Conservation (phyloP, 2,329 filamentous ascomycete genomes). For the Xylariomycetidae sp. region DNA sequence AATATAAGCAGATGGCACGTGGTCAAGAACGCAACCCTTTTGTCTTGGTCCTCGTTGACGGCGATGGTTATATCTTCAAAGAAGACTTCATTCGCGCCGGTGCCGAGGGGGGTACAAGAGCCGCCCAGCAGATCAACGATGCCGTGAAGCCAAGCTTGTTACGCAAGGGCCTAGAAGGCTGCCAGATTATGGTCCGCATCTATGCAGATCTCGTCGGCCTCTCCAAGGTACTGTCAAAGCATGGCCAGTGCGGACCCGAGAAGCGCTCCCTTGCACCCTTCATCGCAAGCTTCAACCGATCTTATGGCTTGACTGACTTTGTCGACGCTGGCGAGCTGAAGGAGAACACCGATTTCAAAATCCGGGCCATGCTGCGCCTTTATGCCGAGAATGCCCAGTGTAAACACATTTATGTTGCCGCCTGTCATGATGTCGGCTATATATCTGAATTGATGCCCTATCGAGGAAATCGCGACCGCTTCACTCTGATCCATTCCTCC, state of each 20-base stretch:
- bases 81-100: conserved; percentile 43
- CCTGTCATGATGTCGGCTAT: conserved; percentile 57
- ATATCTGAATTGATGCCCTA: conserved; percentile 51
- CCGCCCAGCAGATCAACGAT: conserved; percentile 49
- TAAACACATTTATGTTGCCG: conserved; percentile 60
- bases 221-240: conserved; percentile 44
- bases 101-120: conserved; percentile 50
- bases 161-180: conserved; percentile 43
- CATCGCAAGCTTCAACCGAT: conserved; percentile 51
- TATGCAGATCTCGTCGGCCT: conserved; percentile 52
- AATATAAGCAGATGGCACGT: conserved; percentile 49
- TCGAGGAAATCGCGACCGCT: conserved; percentile 40
- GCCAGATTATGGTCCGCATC: conserved; percentile 49
- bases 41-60: conserved; percentile 57
- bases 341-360: conserved; percentile 56
- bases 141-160: conserved; percentile 43
- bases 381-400: conserved; percentile 57
- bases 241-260: conserved; percentile 46
- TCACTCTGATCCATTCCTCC: conserved; percentile 48
- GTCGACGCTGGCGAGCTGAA: conserved; percentile 58
- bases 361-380: conserved; percentile 44
- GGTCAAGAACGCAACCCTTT: conserved; percentile 51
- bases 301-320: conserved; percentile 56
- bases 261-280: conserved; percentile 53
- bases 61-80: conserved; percentile 56